Base-by-base conservation (phyloP, 257 asterid species). In the Capsicum rhomboideum region DNA sequence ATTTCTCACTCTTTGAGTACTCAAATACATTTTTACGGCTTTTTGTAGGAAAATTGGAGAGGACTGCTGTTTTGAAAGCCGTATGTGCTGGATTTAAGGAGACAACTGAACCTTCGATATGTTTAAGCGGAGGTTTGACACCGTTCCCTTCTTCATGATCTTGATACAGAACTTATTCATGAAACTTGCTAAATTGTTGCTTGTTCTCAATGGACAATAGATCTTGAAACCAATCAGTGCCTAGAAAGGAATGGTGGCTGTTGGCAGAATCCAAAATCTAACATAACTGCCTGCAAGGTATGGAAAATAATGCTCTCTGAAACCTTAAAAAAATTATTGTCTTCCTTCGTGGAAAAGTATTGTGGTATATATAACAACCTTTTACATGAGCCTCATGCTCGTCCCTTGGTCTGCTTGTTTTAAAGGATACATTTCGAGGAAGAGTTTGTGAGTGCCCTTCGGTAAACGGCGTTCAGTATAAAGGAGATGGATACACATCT, bases 51-150 rank as follows among this genome's bases (percentile, higher is more conserved):
- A 94, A 94, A 86, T 81, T 96, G 90, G 98, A 92, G 90, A 91
- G 97, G 88, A 84, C 89, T 42, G 91, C 99, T 68, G 90, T 96
- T 67, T 58, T 94, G 86, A 94, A 91, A 80, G 99, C 99, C n/a
- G 6, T 96, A 87, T 96, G 99, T 26, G 97, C 99, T 16, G 99
- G 99, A 58, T 94, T 94, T 83, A 91, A 94, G 89, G 99, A 94
- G 90, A 90, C 96, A 6, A 91, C 97, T 28, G 98, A 96, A 81
- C 99, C 99, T 86, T 90, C 98, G n/a, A 79, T 94, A 79, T 94
- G 98, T 85, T 87, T 96, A 85, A 89, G 85, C 64, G 90, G 86
- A 89, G 99, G 99, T 95, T 56, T 84, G 69, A 26, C 31, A 59
- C 46, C 58, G 54, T 64, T 28, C 21, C 58, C 6, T 29, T 55